A percentile compares a stretch with the other conserved stretches of the same genome.
Conservation (phyloP, 257 asterid genomes). For the Fraxinus quadrangulata region DNA sequence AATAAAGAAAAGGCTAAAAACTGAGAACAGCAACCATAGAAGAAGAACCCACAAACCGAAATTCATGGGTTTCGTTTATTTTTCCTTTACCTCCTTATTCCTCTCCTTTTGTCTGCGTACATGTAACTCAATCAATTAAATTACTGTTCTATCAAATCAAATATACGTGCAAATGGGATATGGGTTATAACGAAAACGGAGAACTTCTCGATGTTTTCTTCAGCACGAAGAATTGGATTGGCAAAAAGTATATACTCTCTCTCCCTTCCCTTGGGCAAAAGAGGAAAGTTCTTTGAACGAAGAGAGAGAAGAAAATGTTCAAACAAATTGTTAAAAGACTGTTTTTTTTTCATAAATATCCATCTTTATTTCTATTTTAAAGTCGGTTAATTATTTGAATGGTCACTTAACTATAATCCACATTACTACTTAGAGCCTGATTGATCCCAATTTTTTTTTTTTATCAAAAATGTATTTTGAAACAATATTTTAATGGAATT, state of each 20-base stretch:
- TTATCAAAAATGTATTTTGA: too few relatives aligned
- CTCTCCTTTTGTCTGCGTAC: slow-evolving; percentile 35
- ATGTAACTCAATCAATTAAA: slow-evolving; percentile 37
- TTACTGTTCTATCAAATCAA: background rate
- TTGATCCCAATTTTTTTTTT: too few relatives aligned
- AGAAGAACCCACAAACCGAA: slow-evolving; percentile 47
- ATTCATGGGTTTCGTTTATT: slow-evolving; percentile 41
- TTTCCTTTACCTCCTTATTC: slow-evolving; percentile 9
- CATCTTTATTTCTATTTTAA: background rate
- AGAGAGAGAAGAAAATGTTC: background rate
- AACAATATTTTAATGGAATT: too few relatives aligned
- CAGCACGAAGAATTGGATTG: background rate
- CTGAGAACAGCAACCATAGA: slow-evolving; percentile 26
- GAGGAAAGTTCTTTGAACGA: background rate
- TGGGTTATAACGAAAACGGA: background rate
- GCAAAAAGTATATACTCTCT: background rate
- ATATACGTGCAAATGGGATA: background rate
- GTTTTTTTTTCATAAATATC: background rate
- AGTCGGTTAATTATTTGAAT: too few relatives aligned
- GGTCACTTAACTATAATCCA: too few relatives aligned
- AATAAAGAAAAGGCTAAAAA: slow-evolving; percentile 17
- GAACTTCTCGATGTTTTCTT: background rate
- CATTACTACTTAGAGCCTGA: too few relatives aligned
- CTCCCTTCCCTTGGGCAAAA: background rate
- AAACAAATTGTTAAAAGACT: background rate